phyloP scores from a whole-genome alignment of 225 moss, liverwort and hornwort species.

The Physcomitrium patens region DNA sequence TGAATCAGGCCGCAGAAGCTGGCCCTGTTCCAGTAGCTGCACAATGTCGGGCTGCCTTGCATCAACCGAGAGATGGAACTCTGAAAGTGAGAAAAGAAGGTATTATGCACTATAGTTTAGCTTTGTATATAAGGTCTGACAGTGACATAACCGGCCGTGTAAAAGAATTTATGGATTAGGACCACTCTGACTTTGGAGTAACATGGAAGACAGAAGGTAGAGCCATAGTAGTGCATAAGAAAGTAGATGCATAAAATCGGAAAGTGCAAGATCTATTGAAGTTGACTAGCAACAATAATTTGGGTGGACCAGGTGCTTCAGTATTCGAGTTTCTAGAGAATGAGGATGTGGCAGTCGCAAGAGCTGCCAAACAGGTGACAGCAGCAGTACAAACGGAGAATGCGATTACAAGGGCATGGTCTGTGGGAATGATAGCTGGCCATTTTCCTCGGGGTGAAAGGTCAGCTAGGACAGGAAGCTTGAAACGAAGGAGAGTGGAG shows the following conservation, averaged over 20 bases:
- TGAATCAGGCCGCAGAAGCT: slow-evolving; percentile 59
- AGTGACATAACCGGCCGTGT: slow-evolving; percentile 23
- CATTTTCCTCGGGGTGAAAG: slow-evolving; percentile 64
- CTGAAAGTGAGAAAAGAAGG: slow-evolving; percentile 36
- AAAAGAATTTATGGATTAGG: slow-evolving; percentile 34
- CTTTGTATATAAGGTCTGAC: slow-evolving; percentile 27
- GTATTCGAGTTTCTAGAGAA: slow-evolving; percentile 69
- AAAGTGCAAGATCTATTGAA: slow-evolving; percentile 87
- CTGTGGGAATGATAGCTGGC: slow-evolving; percentile 24
- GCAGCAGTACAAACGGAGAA: slow-evolving; percentile 27
- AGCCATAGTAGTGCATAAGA: slow-evolving; percentile 50
- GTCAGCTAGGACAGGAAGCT: slow-evolving; percentile 47
- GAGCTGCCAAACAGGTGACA: slow-evolving; percentile 38
- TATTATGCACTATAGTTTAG: slow-evolving; percentile 38
- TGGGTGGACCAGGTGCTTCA: slow-evolving; percentile 54
- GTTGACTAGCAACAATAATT: slow-evolving; percentile 64
- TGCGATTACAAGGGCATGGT: slow-evolving; percentile 2
- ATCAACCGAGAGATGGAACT: slow-evolving; percentile 27
- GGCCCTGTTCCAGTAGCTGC: slow-evolving; percentile 16
- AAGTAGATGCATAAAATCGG: slow-evolving; percentile 46
- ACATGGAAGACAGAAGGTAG: slow-evolving; percentile 39
- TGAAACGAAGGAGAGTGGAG: slow-evolving; percentile 46
- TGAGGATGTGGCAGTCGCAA: slow-evolving; percentile 39
- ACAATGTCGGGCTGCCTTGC: slow-evolving; percentile 1
- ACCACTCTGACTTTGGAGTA: slow-evolving; percentile 30